These are phyloP conservation scores for Exophiala oligosperma DNA, from an alignment of 2,329 filamentous ascomycete species.

Conservation along the genomic window DNA sequence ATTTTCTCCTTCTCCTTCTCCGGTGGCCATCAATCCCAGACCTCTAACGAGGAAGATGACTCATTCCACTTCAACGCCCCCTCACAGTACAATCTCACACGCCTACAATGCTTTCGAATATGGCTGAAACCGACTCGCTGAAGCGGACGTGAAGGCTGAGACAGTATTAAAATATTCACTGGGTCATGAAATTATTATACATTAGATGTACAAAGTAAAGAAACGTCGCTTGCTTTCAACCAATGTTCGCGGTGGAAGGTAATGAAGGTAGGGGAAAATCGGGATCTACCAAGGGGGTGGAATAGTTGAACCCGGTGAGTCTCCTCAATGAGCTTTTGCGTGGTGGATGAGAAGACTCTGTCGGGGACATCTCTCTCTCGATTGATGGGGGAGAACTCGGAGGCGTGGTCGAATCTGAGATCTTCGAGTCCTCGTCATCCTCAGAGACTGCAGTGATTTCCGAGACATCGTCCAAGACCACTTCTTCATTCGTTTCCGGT, in stretches of 20 bases:
- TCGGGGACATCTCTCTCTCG: not conserved
- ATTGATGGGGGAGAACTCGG: not conserved
- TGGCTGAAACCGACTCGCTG: too few species aligned
- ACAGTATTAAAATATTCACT: not conserved
- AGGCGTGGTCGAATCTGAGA: not conserved
- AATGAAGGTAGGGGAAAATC: slow-evolving; percentile 1
- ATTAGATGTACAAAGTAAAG: not conserved
- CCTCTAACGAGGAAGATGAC: not conserved
- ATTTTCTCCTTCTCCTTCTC: not conserved
- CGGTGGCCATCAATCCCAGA: not conserved
- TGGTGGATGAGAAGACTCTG: slow-evolving; percentile 1
- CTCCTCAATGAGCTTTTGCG: slow-evolving; percentile 14
- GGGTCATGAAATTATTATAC: not conserved
- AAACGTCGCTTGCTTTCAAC: not conserved
- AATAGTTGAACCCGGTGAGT: not conserved
- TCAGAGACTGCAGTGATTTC: not conserved
- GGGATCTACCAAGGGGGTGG: not conserved
- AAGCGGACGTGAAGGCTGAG: too few species aligned
- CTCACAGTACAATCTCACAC: too few species aligned
- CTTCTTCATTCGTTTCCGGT: not conserved
- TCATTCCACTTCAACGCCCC: not conserved
- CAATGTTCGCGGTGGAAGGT: not conserved
- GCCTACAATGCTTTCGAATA: too few species aligned
- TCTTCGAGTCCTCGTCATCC: not conserved
- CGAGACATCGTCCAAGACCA: not conserved